A percentile compares a stretch with the other conserved stretches of the same genome.
These are phyloP conservation scores for Epichloe uncinata DNA, from an alignment of 2,329 filamentous ascomycete genomes.

Conservation along the genomic window DNA sequence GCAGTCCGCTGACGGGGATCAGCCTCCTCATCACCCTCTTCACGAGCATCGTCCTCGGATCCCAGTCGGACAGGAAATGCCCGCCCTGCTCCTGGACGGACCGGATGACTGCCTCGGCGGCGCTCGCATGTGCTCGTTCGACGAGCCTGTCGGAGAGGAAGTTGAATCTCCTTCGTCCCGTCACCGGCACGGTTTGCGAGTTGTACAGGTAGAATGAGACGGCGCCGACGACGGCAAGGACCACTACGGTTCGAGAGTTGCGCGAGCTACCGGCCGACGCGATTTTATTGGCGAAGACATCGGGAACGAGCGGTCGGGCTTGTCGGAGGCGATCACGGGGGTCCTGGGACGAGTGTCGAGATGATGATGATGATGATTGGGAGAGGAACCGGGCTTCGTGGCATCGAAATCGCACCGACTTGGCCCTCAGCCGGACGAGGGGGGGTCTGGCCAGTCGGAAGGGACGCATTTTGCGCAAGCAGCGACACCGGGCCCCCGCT, in stretches of 20 bases:
- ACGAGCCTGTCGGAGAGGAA: conserved; percentile 44
- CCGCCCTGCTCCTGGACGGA: conserved; percentile 38
- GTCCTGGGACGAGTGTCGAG: conserved; percentile 9
- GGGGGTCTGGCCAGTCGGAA: not conserved
- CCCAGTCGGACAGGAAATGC: conserved; percentile 44
- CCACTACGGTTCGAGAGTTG: conserved; percentile 23
- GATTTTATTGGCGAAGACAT: conserved; percentile 14
- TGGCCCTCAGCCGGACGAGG: not conserved
- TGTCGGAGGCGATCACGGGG: conserved; percentile 15
- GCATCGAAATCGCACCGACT: not conserved
- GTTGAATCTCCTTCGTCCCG: conserved; percentile 62
- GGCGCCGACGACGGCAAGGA: conserved; percentile 29
- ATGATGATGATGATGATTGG: conserved; percentile 6
- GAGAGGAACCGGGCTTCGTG: conserved; percentile 8
- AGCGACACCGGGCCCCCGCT: not conserved
- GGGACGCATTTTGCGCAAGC: not conserved
- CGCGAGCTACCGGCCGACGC: conserved; percentile 15
- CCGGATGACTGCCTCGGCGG: conserved; percentile 31
- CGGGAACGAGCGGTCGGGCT: conserved; percentile 20
- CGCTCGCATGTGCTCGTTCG: conserved; percentile 22
- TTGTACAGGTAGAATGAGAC: conserved; percentile 52
- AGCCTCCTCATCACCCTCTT: conserved; percentile 51
- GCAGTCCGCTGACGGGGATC: conserved; percentile 52
- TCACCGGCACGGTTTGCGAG: conserved; percentile 59
- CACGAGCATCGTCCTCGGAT: conserved; percentile 43